Base-by-base conservation (phyloP, 2,329 filamentous ascomycete genomes). In the Tolypocladium pustulatum region DNA sequence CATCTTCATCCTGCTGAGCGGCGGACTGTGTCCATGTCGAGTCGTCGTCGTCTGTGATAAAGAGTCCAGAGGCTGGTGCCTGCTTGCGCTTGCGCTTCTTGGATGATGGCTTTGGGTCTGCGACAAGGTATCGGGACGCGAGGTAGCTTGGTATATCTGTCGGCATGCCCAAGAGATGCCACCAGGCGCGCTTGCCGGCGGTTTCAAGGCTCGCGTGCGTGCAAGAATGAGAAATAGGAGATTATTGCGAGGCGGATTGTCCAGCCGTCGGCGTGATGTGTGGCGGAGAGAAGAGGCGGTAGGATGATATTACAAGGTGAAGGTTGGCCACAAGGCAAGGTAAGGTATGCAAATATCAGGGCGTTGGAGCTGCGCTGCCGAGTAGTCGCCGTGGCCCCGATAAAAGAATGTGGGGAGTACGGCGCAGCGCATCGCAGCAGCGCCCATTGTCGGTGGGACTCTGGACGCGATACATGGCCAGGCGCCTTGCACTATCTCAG, bases 71-170 rank as follows among this genome's bases (percentile, higher is more conserved):
- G 53, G 73, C 70, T 56, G 71, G 62, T 56, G 72, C 67, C 59
- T 79, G 73, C 70, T 86, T 87, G 67, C 82, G 80, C 74, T 87
- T 88, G 61, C 82, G 79, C 69, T 87, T 87, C 68, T 87, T 87
- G 55, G 75, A 61, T 6, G 59, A 66, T 22, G 81, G 78, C 62
- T 82, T 83, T 7, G 78, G 73, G 61, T 84, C 80, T 46, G 81
- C 77, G 58, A 81, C 76, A 55, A 99, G 86, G 72, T 99, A 99
- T 72, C 91, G 94, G 62, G 90, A 88, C 41, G 93, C 92, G 40
- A 99, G 84, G 69, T 97, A 99, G 68, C 86, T 85, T 60, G 91
- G 87, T 64, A 97, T 81, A 65, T 84, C 80, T 61, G 78, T 77
- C 51, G 81, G 74, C 81, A 84, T 84, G 30, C 34, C n/a, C 64